Evolutionary conservation across 805 yeast genomes (phyloP), one percentile per base, ranked within the genome.

Genomic region (Candida verbasci): DNA sequence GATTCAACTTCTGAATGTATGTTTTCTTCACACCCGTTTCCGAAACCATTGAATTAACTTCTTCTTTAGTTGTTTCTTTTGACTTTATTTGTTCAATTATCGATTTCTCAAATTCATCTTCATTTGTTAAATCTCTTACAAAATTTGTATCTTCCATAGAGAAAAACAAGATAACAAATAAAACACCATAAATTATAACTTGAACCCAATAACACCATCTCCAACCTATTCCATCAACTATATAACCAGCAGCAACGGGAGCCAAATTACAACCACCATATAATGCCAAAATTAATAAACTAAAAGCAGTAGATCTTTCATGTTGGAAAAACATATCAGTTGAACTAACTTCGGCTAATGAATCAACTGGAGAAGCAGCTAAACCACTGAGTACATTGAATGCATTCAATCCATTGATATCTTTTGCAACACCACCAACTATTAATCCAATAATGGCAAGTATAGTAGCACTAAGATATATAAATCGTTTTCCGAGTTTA

Each of bases 201-300:
- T 48, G 56, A 22, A 58, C 36, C 40, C 50, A 52, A 39, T 42
- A 56, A 22, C 56, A 51, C 74, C 74, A 70, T 50, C 57, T 52
- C 74, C 74, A 70, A 23, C 62, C 60, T 21, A 55, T 45, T 10
- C 49, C 40, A 18, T 52, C 60, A 18, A 57, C 62, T 31, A 70
- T 55, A 44, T 65, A 70, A 4, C 75, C 74, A n/a, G 68, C 56
- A 18, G 63, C 59, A 26, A 65, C 62, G 10, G 75, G 75, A 3
- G 71, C 74, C 17, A 70, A 48, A 39, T 63, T 58, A 15, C 74
- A 75, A 16, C 74, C 75, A 20, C 62, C 56, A 42, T 68, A 70
- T 25, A 70, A 56, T 3, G 72, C 70, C 39, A 70, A 55, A 3
- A 70, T 46, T 20, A 61, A 39, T 42, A 48, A 50, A 4, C 61